Conservation (phyloP, 257 asterid species). For the Craterostigma plantagineum region DNA sequence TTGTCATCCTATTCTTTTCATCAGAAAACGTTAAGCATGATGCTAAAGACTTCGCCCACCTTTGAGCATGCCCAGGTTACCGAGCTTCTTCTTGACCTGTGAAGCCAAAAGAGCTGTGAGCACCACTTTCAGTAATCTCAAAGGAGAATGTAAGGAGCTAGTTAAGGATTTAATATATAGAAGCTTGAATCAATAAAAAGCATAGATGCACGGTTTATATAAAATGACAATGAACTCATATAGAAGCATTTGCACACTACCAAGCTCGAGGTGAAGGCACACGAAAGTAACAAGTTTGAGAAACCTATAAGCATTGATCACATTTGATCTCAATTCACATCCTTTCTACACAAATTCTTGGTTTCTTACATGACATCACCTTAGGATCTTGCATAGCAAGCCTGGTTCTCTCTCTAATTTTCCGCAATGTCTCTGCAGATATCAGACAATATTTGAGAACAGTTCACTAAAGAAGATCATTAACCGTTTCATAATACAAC, state of each 20-base stretch:
- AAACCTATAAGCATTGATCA: neutral
- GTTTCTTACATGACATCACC: conserved; percentile 90
- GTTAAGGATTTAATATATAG: no score
- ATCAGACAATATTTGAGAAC: neutral
- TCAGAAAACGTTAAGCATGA: neutral
- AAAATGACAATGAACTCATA: no score
- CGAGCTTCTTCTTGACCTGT: conserved; percentile 83
- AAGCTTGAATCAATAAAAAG: no score
- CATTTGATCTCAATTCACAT: no score
- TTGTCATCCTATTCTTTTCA: no score
- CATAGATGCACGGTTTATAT: no score
- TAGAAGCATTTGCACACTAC: no score
- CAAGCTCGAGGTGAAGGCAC: neutral
- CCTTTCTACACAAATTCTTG: conserved; percentile 1
- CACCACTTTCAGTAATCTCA: neutral
- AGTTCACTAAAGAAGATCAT: neutral
- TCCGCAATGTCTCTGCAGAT: conserved; percentile 65
- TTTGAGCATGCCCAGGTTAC: conserved; percentile 69
- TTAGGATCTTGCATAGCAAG: conserved; percentile 98
- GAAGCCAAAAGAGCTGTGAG: conserved; percentile 13
- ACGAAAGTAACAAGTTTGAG: neutral
- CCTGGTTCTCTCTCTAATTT: conserved; percentile 71
- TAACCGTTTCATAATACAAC: no score
- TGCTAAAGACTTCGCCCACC: conserved; percentile 19
- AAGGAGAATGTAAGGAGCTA: conserved; percentile 1